phyloP scores from a whole-genome alignment of 2,329 filamentous ascomycete genomes.

The Fusarium bulbicola region DNA sequence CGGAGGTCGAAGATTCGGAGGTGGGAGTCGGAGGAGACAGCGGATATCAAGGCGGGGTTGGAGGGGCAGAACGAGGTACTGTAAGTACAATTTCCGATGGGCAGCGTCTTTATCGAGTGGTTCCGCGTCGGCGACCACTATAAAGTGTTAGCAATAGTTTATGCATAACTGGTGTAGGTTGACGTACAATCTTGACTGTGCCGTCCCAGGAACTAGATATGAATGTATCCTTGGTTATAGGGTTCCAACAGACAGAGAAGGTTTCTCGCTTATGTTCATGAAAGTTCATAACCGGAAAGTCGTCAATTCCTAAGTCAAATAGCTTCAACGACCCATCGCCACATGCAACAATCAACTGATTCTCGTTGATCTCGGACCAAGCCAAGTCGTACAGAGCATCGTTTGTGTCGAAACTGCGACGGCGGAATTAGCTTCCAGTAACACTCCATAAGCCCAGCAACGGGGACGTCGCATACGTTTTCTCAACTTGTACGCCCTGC shows the following conservation, averaged over 20 bases:
- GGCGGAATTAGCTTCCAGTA: neutral
- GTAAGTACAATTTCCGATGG: conserved; percentile 94
- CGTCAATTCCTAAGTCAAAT: conserved; percentile 82
- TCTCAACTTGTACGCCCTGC: conserved; percentile 84
- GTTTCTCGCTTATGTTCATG: conserved; percentile 94
- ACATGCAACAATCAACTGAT: conserved; percentile 87
- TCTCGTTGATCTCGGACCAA: conserved; percentile 97
- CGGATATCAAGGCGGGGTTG: conserved; percentile 84
- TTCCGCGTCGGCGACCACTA: conserved; percentile 85
- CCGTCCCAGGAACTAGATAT: conserved; percentile 95
- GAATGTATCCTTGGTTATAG: conserved; percentile 90
- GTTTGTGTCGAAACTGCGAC: conserved; percentile 87
- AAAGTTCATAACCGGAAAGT: conserved; percentile 92
- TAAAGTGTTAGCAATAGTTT: conserved; percentile 1
- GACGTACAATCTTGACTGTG: conserved; percentile 80
- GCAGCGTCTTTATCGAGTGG: conserved; percentile 82
- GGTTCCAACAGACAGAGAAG: conserved; percentile 92
- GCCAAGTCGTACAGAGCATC: conserved; percentile 94
- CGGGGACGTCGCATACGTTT: conserved; percentile 66
- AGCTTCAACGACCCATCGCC: conserved; percentile 96
- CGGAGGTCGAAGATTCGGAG: conserved; percentile 92
- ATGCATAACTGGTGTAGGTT: neutral
- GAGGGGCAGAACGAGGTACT: conserved; percentile 90
- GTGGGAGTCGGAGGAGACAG: conserved; percentile 88
- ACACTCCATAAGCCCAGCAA: neutral